Evolutionary conservation across 1,139 yeast genomes (phyloP), one percentile per base, ranked within the genome.

Genomic region (Pichia cactophila): DNA sequence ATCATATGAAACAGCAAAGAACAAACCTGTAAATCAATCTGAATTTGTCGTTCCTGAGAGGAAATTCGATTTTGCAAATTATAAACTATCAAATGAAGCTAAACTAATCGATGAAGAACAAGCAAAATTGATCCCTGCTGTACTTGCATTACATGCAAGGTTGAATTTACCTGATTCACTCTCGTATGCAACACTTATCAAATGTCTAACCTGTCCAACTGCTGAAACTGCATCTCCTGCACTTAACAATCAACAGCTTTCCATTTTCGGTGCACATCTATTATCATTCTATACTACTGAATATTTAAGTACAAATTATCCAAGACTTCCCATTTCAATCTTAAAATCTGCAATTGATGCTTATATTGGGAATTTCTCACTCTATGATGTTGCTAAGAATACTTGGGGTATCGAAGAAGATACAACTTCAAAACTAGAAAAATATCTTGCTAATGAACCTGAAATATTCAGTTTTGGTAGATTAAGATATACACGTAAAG

Each of bases 351-450:
- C 94, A 1, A 80, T 86, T 7, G 82, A 84, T 57, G 74, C 94
- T 7, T 85, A 80, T 62, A 74, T 83, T 66, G 86, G 92, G 2
- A 76, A 78, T 41, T 74, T 73, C 17, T 74, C 89, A 0, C 71
- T 92, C 54, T 70, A 78, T 42, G 76, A 75, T 45, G 70, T 89
- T 40, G 96, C 90, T 33, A 74, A 72, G 60, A 59, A 61, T 45
- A 62, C 70, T 33, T 92, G 97, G 97, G 98, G 98, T 67, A 82
- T 92, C 48, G 92, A 87, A 67, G 73, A 75, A 35, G 97, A 89
- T 64, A 68, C 71, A 26, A 69, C 81, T 12, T 70, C 86, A 28
- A 75, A 83, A 44, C 69, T 88, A 56, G 83, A 84, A 50, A 78
- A 88, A 60, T 80, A 76, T 59, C 71, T 90, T 59, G 75, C 83